These are phyloP conservation scores for Geotrichum klebahnii DNA, from an alignment of 1,139 yeast genomes.

Conservation along the genomic window DNA sequence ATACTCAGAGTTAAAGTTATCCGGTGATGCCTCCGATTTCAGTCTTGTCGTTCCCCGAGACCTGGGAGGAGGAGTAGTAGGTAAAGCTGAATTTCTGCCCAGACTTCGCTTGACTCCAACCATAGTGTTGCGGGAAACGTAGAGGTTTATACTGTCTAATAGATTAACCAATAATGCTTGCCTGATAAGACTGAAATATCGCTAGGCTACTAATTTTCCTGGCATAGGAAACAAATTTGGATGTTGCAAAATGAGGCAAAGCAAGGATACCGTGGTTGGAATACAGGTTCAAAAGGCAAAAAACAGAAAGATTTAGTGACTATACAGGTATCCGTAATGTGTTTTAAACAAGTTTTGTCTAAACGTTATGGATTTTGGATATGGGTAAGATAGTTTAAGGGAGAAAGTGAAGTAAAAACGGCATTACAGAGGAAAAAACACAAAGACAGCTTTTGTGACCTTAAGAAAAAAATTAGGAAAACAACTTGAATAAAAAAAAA, in stretches of 20 bases:
- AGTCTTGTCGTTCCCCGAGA: background rate
- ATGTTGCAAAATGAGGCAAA: too few species aligned
- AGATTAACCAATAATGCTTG: too few species aligned
- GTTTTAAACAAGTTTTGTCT: background rate
- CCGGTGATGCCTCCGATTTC: background rate
- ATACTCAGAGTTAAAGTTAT: constrained; percentile 2
- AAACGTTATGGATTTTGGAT: background rate
- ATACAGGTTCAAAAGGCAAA: too few species aligned
- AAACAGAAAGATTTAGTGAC: background rate
- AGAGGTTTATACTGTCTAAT: background rate
- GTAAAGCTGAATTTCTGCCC: background rate
- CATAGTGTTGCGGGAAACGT: background rate
- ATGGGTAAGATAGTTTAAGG: background rate
- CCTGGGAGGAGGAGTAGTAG: background rate
- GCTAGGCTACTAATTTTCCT: too few species aligned
- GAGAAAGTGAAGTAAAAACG: background rate
- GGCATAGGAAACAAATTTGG: too few species aligned
- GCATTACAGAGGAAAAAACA: background rate
- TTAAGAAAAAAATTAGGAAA: background rate
- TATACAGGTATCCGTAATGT: background rate
- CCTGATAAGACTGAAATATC: too few species aligned
- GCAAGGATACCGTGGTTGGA: too few species aligned
- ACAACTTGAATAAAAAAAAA: too few species aligned
- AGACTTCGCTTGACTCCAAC: background rate
- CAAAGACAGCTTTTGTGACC: background rate